phyloP scores from a whole-genome alignment of 371 early-diverging fungal species.

The Haplosporangium sp. region DNA sequence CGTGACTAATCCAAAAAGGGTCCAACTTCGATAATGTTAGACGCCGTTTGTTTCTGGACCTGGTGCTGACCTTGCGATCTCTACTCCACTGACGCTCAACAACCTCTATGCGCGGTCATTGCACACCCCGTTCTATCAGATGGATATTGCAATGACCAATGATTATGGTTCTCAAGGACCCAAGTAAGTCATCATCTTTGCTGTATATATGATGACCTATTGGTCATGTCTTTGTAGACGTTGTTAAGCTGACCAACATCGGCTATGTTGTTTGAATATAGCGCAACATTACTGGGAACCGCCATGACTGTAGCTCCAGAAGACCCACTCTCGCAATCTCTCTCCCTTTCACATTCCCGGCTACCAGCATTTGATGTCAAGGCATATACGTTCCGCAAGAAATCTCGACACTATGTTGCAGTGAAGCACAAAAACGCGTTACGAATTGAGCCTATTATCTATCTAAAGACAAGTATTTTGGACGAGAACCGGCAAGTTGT shows the following conservation, averaged over 20 bases:
- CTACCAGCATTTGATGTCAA: constrained; percentile 49
- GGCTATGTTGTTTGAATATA: constrained; percentile 1
- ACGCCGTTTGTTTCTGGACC: constrained; percentile 18
- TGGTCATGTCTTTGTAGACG: background rate
- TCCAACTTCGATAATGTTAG: background rate
- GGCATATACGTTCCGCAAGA: constrained; percentile 55
- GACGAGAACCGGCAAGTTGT: constrained; percentile 31
- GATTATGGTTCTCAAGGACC: constrained; percentile 15
- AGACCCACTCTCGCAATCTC: constrained; percentile 13
- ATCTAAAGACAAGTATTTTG: constrained; percentile 49
- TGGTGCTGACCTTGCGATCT: constrained; percentile 13
- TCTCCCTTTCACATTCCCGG: constrained; percentile 1
- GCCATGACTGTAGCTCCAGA: constrained; percentile 21
- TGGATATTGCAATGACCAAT: constrained; percentile 27
- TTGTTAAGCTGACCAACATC: background rate
- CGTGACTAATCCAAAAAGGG: constrained; percentile 6
- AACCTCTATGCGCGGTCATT: constrained; percentile 48
- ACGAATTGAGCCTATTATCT: constrained; percentile 53
- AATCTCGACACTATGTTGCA: constrained; percentile 50
- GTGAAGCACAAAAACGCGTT: constrained; percentile 52
- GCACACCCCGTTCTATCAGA: constrained; percentile 48
- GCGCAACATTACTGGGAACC: constrained; percentile 18
- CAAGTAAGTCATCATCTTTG: constrained; percentile 11
- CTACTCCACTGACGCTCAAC: constrained; percentile 25
- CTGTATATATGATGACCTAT: background rate